Evolutionary conservation across 345 rosid genomes (phyloP).

Genomic region (Sisymbrium irio): DNA sequence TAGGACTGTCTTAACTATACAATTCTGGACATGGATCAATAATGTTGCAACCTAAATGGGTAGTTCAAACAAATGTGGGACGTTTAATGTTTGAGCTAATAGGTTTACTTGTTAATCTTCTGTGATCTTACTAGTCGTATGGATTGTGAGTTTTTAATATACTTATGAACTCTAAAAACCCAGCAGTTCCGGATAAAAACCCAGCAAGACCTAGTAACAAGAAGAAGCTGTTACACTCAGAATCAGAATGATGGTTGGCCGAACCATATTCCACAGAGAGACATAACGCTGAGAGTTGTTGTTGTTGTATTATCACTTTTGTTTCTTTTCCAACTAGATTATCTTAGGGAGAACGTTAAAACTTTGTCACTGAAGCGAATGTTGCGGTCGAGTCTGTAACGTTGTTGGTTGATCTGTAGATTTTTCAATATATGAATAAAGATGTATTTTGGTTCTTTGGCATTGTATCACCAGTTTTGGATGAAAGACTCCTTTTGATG

Average conservation of each 20-base stretch:
- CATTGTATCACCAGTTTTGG: not conserved
- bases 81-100: not conserved
- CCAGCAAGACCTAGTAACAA: not conserved
- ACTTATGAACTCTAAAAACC: constrained; percentile 6
- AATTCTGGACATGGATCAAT: not conserved
- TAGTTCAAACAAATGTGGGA: not conserved
- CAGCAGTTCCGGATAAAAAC: not conserved
- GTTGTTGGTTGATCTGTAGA: not conserved
- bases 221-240: constrained; percentile 16
- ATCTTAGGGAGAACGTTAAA: not conserved
- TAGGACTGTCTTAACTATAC: not conserved
- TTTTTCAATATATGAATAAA: not conserved
- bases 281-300: not conserved
- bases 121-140: not conserved
- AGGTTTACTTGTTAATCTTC: not conserved
- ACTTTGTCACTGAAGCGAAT: not conserved
- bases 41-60: not conserved
- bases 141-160: not conserved
- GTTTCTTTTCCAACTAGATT: not conserved
- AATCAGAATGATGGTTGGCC: constrained; percentile 21
- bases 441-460: not conserved
- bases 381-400: not conserved
- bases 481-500: too few species aligned
- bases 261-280: not conserved
- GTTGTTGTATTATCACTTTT: constrained; percentile 1